A percentile compares a stretch with the other conserved stretches of the same genome.
These are phyloP conservation scores for Quercus tomentella DNA, from an alignment of 331 rosid species.

Conservation along the genomic window DNA sequence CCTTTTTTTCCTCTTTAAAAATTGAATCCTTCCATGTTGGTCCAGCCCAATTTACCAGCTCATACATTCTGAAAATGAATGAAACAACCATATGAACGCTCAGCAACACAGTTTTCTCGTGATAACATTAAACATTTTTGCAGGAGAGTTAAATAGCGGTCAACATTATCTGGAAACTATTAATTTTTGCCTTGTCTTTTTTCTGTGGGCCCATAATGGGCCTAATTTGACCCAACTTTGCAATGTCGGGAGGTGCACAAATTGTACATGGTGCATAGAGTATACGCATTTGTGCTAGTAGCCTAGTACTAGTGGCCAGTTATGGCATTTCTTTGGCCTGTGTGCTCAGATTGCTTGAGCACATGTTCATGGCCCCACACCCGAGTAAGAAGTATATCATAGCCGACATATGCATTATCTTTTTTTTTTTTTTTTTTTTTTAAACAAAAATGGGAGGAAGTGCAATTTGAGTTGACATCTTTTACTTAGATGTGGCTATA, in stretches of 20 bases:
- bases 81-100: not conserved
- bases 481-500: too few species aligned
- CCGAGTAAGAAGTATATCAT: too few species aligned
- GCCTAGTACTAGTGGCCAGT: too few species aligned
- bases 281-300: too few species aligned
- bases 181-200: not conserved
- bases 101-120: not conserved
- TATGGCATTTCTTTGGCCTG: not conserved
- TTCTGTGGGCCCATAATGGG: not conserved
- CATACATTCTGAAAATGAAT: not conserved
- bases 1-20: too few species aligned
- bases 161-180: not conserved
- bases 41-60: not conserved
- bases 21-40: not conserved
- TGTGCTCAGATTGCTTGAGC: not conserved
- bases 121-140: slow-evolving; percentile 1
- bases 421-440: too few species aligned
- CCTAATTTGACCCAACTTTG: too few species aligned
- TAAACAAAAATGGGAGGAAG: too few species aligned
- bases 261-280: not conserved
- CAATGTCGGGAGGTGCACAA: not conserved
- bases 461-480: fast-evolving
- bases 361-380: not conserved
- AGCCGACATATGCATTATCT: too few species aligned
- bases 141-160: not conserved